phyloP scores from a whole-genome alignment of 352 stramenopile species.

The Phytopythium oedochilum region DNA sequence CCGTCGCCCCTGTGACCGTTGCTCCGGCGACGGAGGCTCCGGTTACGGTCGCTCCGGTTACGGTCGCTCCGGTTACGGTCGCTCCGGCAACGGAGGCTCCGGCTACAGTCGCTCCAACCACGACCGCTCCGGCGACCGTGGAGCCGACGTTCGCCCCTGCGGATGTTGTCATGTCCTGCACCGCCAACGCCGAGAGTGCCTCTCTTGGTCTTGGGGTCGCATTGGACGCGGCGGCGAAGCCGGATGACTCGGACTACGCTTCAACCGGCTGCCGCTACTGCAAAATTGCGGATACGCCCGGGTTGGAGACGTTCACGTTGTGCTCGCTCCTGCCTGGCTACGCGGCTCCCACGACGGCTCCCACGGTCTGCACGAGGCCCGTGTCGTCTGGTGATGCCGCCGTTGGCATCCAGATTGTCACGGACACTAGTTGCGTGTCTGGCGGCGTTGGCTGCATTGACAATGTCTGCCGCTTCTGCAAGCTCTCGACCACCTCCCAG shows the following conservation, averaged over 20 bases:
- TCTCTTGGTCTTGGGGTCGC: background rate
- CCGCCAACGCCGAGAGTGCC: background rate
- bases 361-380: conserved; percentile 9
- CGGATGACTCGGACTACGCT: background rate
- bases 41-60: background rate
- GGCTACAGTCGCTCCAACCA: background rate
- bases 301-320: background rate
- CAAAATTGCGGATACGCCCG: background rate
- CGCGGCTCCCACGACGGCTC: conserved; percentile 13
- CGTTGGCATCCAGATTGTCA: conserved; percentile 13
- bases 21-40: background rate
- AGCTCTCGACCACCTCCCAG: conserved; percentile 2
- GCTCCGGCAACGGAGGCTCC: background rate
- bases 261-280: conserved; percentile 1
- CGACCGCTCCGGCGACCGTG: background rate
- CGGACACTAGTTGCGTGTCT: conserved; percentile 2
- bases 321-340: conserved; percentile 3
- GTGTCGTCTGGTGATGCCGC: conserved; percentile 8
- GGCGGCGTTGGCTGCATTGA: conserved; percentile 13
- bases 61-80: background rate
- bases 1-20: background rate
- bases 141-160: background rate
- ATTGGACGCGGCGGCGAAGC: background rate
- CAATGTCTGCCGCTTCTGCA: conserved; percentile 18
- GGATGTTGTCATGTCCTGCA: background rate